Evolutionary conservation across 169 alveolate genomes (phyloP), one percentile per base, ranked within the genome.

Genomic region (Pseudocohnilembus persalinus): DNA sequence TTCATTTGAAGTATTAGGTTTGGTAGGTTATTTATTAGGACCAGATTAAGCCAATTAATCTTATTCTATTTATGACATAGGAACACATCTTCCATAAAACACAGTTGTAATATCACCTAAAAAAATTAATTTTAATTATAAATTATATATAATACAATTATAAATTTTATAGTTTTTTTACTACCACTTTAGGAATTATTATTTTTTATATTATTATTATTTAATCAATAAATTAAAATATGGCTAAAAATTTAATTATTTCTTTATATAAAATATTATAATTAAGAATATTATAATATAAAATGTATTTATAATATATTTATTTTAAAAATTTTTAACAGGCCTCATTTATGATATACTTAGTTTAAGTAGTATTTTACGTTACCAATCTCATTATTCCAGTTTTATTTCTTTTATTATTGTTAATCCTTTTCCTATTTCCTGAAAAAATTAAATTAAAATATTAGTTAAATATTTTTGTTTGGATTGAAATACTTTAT

Each of bases 401-500:
- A 11, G 20, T 49, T 49, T 49, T 49, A 49, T 49, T 49, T 49
- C 68, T 49, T 11, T 11, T 49, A 4, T 11, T 49, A 20, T 20
- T 49, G 26, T 49, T 49, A 49, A 20, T 29, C 20, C 20, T 74
- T 6, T 74, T 30, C 24, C 6, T 74, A 30, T 74, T 6, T 6
- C 25, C 33, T 6, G 78, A 29, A 24, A 29, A 29, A 74, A 29
- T 74, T 6, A 74, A 6, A 74, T 30, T 30, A 16, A 29, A 29
- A 30, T 11, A 74, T 74, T 24, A 74, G 20, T 30, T 29, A 29
- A 78, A 0, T n/a, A 76, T 49, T 30, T 33, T 34, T 16, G 73
- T 30, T 20, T 82, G 29, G 74, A 29, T 73, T 73, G 77, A 33
- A 78, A 78, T 34, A n/a, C 77, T 64, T 78, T 83, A 83, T 83